phyloP scores from a whole-genome alignment of 306 rosid genomes.

The Clitoria ternatea region DNA sequence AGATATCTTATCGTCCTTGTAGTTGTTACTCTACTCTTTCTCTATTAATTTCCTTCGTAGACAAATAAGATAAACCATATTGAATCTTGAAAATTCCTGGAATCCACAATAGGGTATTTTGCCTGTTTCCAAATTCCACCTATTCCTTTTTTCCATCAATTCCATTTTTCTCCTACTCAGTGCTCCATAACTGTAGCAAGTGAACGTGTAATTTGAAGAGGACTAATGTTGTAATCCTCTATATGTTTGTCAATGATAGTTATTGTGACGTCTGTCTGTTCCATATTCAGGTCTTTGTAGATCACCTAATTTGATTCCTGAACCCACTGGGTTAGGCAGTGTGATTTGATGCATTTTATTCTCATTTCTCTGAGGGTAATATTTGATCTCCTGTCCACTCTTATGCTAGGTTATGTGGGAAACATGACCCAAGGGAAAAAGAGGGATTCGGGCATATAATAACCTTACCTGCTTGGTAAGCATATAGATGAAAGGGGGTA shows the following conservation, averaged over 20 bases:
- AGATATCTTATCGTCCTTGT: neutral
- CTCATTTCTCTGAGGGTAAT: neutral
- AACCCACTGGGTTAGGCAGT: neutral
- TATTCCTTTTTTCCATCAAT: neutral
- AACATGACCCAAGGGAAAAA: neutral
- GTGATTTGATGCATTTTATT: conserved; percentile 8
- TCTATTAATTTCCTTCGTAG: neutral
- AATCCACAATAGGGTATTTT: neutral
- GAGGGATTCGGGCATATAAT: neutral
- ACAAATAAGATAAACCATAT: neutral
- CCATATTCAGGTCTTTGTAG: neutral
- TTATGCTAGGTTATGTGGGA: neutral
- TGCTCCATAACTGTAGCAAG: neutral
- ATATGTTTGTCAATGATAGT: neutral
- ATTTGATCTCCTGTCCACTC: neutral
- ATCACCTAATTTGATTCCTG: neutral
- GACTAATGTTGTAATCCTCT: neutral
- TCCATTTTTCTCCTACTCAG: neutral
- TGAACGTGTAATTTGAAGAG: neutral
- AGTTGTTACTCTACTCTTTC: neutral
- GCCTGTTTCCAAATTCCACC: neutral
- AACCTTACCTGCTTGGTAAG: neutral
- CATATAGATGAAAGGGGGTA: neutral
- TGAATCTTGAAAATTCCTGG: neutral
- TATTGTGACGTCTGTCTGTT: neutral